These are phyloP conservation scores for Acidiella bohemica DNA, from an alignment of 495 filamentous ascomycete genomes.

Conservation along the genomic window DNA sequence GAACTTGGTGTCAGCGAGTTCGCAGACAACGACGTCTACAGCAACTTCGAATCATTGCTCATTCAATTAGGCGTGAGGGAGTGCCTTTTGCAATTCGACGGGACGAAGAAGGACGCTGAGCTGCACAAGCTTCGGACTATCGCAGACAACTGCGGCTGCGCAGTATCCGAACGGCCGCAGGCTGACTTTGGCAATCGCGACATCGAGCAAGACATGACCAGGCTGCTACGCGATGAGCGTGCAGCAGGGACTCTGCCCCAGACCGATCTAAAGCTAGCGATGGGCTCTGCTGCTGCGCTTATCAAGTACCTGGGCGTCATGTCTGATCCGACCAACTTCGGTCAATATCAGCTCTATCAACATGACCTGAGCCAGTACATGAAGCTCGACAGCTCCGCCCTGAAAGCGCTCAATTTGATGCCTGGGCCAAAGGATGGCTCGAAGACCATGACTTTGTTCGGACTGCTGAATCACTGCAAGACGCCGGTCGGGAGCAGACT, in stretches of 20 bases:
- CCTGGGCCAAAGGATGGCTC: constrained; percentile 85
- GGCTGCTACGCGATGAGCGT: constrained; percentile 74
- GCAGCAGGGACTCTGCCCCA: constrained; percentile 67
- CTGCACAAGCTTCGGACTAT: constrained; percentile 75
- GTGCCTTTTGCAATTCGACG: constrained; percentile 67
- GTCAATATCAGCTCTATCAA: constrained; percentile 92
- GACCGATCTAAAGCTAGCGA: constrained; percentile 89
- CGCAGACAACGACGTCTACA: constrained; percentile 93
- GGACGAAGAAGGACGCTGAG: constrained; percentile 72
- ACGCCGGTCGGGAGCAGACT: constrained; percentile 84
- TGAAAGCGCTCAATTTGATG: constrained; percentile 94
- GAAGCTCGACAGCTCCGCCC: constrained; percentile 91
- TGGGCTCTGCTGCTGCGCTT: constrained; percentile 85
- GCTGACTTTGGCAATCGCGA: constrained; percentile 79
- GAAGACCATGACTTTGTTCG: constrained; percentile 95
- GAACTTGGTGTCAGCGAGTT: constrained; percentile 97
- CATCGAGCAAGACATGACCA: constrained; percentile 87
- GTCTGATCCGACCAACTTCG: constrained; percentile 85
- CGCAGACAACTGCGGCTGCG: constrained; percentile 81
- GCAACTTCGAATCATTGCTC: constrained; percentile 90
- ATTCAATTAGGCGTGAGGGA: constrained; percentile 96
- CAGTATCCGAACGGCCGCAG: constrained; percentile 61
- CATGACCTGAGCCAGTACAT: constrained; percentile 96
- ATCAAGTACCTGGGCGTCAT: constrained; percentile 93
- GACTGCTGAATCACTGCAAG: constrained; percentile 93